Evolutionary conservation across 2,329 filamentous ascomycete species (phyloP).

Genomic region (Beauveria sp.): DNA sequence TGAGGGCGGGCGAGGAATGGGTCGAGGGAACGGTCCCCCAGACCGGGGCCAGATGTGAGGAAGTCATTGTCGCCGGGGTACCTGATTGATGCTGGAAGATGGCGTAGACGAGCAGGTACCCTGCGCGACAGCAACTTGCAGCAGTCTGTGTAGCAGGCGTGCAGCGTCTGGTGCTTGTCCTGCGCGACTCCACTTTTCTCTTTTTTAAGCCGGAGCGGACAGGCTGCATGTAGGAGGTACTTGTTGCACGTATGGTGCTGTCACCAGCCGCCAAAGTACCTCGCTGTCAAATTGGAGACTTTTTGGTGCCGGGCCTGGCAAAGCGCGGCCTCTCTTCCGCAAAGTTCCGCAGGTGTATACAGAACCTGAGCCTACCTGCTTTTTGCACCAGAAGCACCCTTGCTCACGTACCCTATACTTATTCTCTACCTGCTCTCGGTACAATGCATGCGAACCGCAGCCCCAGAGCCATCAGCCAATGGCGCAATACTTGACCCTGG

Average conservation of each 20-base stretch:
- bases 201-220: neutral
- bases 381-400: too few species aligned
- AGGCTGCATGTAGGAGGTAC: neutral
- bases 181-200: neutral
- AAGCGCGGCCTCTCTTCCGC: neutral
- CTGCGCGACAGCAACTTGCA: neutral
- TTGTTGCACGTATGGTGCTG: neutral
- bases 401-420: neutral
- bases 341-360: neutral
- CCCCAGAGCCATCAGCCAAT: slow-evolving; percentile 5
- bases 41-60: slow-evolving; percentile 13
- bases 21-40: slow-evolving; percentile 18
- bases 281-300: neutral
- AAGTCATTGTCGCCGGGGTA: slow-evolving; percentile 1
- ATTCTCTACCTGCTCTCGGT: neutral
- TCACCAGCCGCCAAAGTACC: neutral
- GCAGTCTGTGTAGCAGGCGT: neutral
- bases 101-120: neutral
- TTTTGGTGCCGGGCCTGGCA: neutral
- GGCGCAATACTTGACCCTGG: neutral
- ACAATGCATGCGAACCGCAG: slow-evolving; percentile 1
- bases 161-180: neutral
- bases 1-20: slow-evolving; percentile 19
- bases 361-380: neutral
- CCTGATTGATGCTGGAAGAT: neutral